Conservation (phyloP, 257 asterid genomes). For the Nicotiana otophora region DNA sequence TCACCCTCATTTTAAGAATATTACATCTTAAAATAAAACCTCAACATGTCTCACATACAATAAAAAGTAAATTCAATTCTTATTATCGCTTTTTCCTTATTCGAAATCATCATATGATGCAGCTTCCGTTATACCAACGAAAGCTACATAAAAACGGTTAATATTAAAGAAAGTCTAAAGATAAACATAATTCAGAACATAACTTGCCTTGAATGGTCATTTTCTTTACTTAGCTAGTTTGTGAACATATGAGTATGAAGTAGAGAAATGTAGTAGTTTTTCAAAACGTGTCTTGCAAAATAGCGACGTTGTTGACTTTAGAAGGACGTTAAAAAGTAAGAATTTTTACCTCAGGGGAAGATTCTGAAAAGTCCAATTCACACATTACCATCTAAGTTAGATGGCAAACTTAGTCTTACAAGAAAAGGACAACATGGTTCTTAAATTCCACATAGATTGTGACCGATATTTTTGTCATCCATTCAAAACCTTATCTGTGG, state of each 20-base stretch:
- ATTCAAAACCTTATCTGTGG: neutral
- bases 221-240: neutral
- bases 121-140: no score
- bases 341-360: neutral
- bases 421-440: slow-evolving; percentile 14
- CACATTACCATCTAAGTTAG: slow-evolving; percentile 8
- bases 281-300: neutral
- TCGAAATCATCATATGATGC: no score
- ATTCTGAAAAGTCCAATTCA: slow-evolving; percentile 8
- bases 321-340: neutral
- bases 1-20: no score
- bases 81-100: no score
- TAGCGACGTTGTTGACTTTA: slow-evolving; percentile 8
- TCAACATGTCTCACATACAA: no score
- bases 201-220: neutral
- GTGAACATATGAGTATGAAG: neutral
- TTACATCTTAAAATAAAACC: no score
- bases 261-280: neutral
- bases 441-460: slow-evolving; percentile 3
- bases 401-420: slow-evolving; percentile 12
- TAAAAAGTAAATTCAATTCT: no score
- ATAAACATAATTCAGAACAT: neutral
- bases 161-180: neutral
- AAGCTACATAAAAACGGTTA: neutral
- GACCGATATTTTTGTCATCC: neutral